phyloP scores from a whole-genome alignment of 148 eudicot species.

The Linanthus parryae region DNA sequence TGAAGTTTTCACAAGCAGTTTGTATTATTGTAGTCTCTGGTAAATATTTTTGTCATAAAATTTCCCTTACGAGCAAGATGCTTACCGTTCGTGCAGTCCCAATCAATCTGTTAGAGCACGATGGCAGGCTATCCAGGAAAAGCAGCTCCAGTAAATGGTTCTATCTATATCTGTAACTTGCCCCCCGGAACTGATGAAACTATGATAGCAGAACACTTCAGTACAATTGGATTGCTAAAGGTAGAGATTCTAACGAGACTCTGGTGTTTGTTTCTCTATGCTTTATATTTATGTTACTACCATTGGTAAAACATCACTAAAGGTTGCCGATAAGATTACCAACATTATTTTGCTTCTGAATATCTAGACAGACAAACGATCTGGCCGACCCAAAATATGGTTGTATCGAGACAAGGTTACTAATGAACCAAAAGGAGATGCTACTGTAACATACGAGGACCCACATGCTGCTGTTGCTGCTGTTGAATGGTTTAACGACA shows the following conservation, averaged over 20 bases:
- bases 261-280: not conserved
- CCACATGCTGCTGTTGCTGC: slow-evolving; percentile 97
- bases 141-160: slow-evolving; percentile 64
- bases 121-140: slow-evolving; percentile 69
- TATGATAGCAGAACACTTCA: slow-evolving; percentile 89
- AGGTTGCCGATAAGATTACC: not conserved
- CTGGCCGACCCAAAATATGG: slow-evolving; percentile 94
- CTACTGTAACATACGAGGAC: slow-evolving; percentile 94
- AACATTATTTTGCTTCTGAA: not conserved
- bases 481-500: slow-evolving; percentile 95
- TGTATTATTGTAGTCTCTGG: too few species aligned
- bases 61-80: too few species aligned
- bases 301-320: not conserved
- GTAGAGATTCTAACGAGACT: slow-evolving; percentile 24
- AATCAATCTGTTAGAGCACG: too few species aligned
- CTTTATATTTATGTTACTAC: not conserved
- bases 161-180: slow-evolving; percentile 81
- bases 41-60: too few species aligned
- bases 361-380: slow-evolving; percentile 81
- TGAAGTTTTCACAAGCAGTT: too few species aligned
- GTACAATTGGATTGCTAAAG: slow-evolving; percentile 93
- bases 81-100: too few species aligned
- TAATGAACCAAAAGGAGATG: slow-evolving; percentile 96
- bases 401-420: slow-evolving; percentile 80
- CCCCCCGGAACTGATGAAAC: slow-evolving; percentile 86